Evolutionary conservation across 208 protist species (phyloP).

Genomic region (Crithidia sp.): DNA sequence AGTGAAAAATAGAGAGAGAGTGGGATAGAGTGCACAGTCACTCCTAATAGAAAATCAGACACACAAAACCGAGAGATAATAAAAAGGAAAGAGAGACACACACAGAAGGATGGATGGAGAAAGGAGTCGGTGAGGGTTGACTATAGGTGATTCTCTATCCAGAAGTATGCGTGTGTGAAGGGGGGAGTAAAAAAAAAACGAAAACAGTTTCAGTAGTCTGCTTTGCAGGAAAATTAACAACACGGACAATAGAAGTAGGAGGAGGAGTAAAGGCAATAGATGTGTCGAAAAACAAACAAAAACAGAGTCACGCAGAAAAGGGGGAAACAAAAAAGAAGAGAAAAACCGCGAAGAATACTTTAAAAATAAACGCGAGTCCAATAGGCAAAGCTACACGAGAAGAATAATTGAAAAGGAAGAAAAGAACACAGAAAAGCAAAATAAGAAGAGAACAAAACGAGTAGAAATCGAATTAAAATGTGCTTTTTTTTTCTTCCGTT

Average conservation of each 20-base stretch:
- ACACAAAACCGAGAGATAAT: background rate
- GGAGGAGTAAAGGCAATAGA: background rate
- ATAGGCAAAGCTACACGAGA: too few species aligned
- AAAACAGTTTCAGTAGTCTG: background rate
- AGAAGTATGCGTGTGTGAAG: too few species aligned
- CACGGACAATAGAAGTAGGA: background rate
- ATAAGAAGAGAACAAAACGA: slow-evolving; percentile 18
- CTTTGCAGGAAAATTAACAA: background rate
- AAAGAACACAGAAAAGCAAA: slow-evolving; percentile 22
- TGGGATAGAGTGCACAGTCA: too few species aligned
- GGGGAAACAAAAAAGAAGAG: background rate
- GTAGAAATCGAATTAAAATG: too few species aligned
- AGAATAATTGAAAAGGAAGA: background rate
- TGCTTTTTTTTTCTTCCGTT: too few species aligned
- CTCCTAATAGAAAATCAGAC: background rate
- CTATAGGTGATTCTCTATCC: background rate
- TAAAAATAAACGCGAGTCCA: too few species aligned
- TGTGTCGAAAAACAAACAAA: slow-evolving; percentile 8
- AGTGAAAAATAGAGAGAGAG: slow-evolving; percentile 1
- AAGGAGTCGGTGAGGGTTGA: background rate
- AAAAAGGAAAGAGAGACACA: slow-evolving; percentile 2
- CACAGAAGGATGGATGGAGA: background rate
- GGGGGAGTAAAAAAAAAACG: too few species aligned
- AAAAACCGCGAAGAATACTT: too few species aligned
- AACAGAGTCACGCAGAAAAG: background rate